Evolutionary conservation across 2,329 filamentous ascomycete genomes (phyloP), one percentile per base, ranked within the genome.

Genomic region (Helotiales sp.): DNA sequence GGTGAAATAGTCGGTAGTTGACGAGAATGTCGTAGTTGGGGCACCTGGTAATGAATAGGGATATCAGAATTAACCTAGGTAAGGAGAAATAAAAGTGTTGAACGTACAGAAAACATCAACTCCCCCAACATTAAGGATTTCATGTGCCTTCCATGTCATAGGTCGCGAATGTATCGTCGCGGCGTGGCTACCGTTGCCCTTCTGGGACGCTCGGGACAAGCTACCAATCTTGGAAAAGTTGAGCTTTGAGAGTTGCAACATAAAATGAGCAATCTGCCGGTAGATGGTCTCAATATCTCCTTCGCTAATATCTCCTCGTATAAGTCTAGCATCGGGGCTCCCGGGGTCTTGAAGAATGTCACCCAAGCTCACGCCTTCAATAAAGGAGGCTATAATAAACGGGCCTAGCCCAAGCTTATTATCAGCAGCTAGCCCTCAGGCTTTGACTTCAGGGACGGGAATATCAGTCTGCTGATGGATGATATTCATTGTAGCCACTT

Each of bases 1-100:
- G 33, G 49, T 59, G 52, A 73, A 71, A 63, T 73, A 73, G 46
- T 73, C 68, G 1, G 64, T 67, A 2, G 70, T 69, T 9, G 69
- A 69, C 19, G 64, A 58, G 58, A 72, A 71, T 15, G 66, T 67
- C 53, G 66, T 52, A 48, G 46, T 22, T 51, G 27, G 42, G 12
- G 36, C 24, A 13, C 52, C 56, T 58, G 12, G 36, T 30, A 51
- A 17, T 40, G 31, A 33, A 13, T 36, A 4, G 25, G 27, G 36
- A 46, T 36, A 25, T 46, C 46, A 54, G 40, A 34, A 47, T 40
- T 22, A 36, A 29, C 30, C 19, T 48, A 40, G 27, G 36, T 13
- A 44, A 2, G 27, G 15, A 53, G 33, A 17, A 13, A 8, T 27
- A 3, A 44, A 27, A 44, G 42, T 17, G 44, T 30, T 27, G 22